phyloP scores from a whole-genome alignment of 2,329 filamentous ascomycete species.

The Exserohilum rostratum region DNA sequence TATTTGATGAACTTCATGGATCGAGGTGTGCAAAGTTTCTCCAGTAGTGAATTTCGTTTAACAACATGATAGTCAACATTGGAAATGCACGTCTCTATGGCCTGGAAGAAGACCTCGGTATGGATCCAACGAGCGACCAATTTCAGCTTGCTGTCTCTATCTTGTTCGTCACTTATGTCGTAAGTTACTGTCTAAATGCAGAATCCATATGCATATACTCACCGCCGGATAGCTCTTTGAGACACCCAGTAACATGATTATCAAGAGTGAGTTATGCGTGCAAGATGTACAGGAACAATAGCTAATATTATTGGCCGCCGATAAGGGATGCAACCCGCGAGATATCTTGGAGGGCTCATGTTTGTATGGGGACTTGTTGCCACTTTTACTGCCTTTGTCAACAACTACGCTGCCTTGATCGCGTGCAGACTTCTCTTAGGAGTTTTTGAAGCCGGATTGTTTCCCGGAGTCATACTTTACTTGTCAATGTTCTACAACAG shows the following conservation, averaged over 20 bases:
- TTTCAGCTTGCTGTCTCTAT: conserved; percentile 33
- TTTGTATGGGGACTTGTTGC: conserved; percentile 34
- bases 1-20: conserved; percentile 57
- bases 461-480: conserved; percentile 36
- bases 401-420: conserved; percentile 34
- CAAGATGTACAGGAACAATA: not conserved
- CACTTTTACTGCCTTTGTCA: conserved; percentile 32
- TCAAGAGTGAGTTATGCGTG: conserved; percentile 36
- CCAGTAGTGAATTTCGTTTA: not conserved
- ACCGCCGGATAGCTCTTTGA: conserved; percentile 46
- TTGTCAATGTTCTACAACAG: conserved; percentile 38
- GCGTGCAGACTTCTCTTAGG: conserved; percentile 38
- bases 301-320: not conserved
- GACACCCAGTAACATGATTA: conserved; percentile 54
- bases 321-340: conserved; percentile 43
- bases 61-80: conserved; percentile 21
- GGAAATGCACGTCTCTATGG: conserved; percentile 52
- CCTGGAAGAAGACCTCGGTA: conserved; percentile 25
- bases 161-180: conserved; percentile 33
- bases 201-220: conserved; percentile 13
- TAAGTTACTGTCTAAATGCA: conserved; percentile 11
- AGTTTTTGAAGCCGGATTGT: conserved; percentile 37
- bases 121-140: conserved; percentile 21
- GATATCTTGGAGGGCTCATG: conserved; percentile 31
- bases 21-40: conserved; percentile 46